Evolutionary conservation across 1,284 basidiomycete genomes (phyloP), one percentile per base, ranked within the genome.

Genomic region (Moniliophthora roreri): DNA sequence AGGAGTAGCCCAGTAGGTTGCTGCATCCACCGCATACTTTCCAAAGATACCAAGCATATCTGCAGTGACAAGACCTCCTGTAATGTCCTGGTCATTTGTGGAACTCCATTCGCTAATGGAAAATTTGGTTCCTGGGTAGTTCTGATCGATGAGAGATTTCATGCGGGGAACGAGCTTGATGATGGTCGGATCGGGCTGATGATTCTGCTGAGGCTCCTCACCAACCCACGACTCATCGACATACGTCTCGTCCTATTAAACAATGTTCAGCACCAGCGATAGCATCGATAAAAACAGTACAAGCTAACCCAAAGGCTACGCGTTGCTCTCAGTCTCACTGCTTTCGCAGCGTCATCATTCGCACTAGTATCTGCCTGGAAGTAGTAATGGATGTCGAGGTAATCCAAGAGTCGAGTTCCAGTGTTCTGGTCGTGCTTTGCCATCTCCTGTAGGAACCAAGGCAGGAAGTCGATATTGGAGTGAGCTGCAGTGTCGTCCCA

Each of bases 331-430:
- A 80, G 62, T 16, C 77, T 70, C 36, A 77, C 63, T 18, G 78
- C 78, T 60, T 77, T 76, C 1, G 78, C 75, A 40, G 75, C 71
- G 42, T 60, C 76, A 60, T 80, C 74, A 58, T 77, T 76, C n/a
- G 77, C 74, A 52, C 75, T 78, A 3, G 76, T 77, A 56, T 80
- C 77, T 7, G 76, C 55, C 42, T 70, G 69, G 70, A 72, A 79
- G 64, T 80, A 80, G 60, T 79, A 80, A 58, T 80, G 78, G 52
- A 80, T 73, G 58, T 80, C 78, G 50, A 80, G 72, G 60, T 71
- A 78, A 61, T 80, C 78, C 16, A 80, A 64, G 16, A 78, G 63
- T 20, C 77, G 67, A 56, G 73, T 70, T 9, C 74, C 72, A 18
- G 62, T 58, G 2, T 50, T 64, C 20, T 57, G 60, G 39, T 74